Conservation (phyloP, 1,139 yeast genomes). For the Geotrichum klebahnii region DNA sequence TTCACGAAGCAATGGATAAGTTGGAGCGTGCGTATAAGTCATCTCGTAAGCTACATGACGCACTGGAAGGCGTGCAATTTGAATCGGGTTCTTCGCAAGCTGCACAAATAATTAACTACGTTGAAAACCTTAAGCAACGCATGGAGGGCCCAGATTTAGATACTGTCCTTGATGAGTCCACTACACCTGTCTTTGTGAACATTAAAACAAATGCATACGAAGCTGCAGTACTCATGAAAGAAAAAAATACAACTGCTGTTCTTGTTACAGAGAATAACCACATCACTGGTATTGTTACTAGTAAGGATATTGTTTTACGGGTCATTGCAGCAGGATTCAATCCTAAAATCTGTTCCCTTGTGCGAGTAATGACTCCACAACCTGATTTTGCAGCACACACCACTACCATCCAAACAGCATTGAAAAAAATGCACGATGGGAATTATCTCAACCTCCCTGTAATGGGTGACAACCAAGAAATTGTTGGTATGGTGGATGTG, state of each 20-base stretch:
- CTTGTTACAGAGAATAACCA: constrained; percentile 62
- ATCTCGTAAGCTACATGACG: constrained; percentile 73
- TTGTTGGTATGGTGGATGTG: constrained; percentile 83
- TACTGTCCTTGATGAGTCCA: constrained; percentile 55
- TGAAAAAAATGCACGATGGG: constrained; percentile 88
- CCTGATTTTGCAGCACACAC: constrained; percentile 70
- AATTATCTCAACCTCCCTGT: constrained; percentile 82
- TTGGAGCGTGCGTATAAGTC: constrained; percentile 76
- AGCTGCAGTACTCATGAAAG: constrained; percentile 75
- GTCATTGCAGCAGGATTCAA: constrained; percentile 87
- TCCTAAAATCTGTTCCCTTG: constrained; percentile 73
- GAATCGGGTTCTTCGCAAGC: constrained; percentile 69
- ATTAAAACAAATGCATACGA: constrained; percentile 71
- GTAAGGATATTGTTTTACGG: constrained; percentile 81
- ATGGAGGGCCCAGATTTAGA: constrained; percentile 78
- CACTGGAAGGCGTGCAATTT: constrained; percentile 71
- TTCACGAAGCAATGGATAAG: constrained; percentile 86
- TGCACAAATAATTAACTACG: constrained; percentile 65
- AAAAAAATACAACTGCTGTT: constrained; percentile 77
- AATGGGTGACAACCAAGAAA: constrained; percentile 56
- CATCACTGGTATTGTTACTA: constrained; percentile 81
- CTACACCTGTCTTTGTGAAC: constrained; percentile 66
- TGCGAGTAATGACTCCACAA: constrained; percentile 87
- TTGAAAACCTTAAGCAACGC: constrained; percentile 63
- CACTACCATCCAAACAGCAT: constrained; percentile 72